Evolutionary conservation across 768 basidiomycete genomes (phyloP).

Genomic region (Coprinellus aureogranulatus): DNA sequence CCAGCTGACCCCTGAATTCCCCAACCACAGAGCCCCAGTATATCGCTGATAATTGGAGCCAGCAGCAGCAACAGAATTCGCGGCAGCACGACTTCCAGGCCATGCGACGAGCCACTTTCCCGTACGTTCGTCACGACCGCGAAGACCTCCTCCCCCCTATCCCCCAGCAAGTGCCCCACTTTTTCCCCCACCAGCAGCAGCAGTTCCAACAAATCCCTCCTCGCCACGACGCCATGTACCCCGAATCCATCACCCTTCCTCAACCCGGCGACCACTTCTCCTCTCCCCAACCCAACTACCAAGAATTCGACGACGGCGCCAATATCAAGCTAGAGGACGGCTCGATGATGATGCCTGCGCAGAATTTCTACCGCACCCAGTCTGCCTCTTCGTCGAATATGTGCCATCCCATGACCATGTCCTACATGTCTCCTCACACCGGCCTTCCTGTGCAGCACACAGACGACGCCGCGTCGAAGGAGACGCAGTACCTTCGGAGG

Average conservation of each 20-base stretch:
- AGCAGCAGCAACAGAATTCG: constrained; percentile 28
- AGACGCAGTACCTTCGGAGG: constrained; percentile 85
- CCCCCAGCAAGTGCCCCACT: constrained; percentile 44
- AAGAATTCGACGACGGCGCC: constrained; percentile 45
- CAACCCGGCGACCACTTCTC: constrained; percentile 31
- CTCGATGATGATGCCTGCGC: constrained; percentile 63
- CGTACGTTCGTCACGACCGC: constrained; percentile 72
- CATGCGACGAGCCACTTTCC: constrained; percentile 70
- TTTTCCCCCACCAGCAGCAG: constrained; percentile 39
- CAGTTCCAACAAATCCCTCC: constrained; percentile 21
- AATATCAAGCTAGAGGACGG: constrained; percentile 69
- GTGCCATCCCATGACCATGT: constrained; percentile 33
- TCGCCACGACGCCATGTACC: constrained; percentile 35
- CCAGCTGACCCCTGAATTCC: constrained; percentile 32
- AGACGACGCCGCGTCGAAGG: constrained; percentile 86
- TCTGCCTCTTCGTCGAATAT: constrained; percentile 14
- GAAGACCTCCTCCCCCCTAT: constrained; percentile 43
- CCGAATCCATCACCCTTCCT: constrained; percentile 27
- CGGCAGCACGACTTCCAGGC: constrained; percentile 45
- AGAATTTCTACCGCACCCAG: constrained; percentile 48
- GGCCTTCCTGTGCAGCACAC: constrained; percentile 81
- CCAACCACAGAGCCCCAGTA: constrained; percentile 28
- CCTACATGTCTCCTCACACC: constrained; percentile 40
- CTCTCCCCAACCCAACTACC: constrained; percentile 42
- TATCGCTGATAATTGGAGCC: constrained; percentile 33